Conservation (phyloP, 2,329 filamentous ascomycete genomes). For the Ascochyta fabae region DNA sequence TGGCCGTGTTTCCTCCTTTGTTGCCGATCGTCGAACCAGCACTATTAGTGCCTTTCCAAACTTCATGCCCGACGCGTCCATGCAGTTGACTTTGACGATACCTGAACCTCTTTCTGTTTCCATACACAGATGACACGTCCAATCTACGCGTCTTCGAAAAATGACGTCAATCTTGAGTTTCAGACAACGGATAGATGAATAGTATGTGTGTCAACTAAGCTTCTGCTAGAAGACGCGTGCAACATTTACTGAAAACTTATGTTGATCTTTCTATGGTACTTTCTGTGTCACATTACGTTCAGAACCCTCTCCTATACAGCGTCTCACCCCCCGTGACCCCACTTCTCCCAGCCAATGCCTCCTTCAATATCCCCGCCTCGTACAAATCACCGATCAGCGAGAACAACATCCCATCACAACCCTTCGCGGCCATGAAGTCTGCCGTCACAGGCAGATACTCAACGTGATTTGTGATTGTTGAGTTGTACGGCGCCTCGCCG, state of each 20-base stretch:
- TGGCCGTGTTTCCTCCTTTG: constrained; percentile 11
- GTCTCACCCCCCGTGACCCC: constrained; percentile 51
- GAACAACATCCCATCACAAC: constrained; percentile 66
- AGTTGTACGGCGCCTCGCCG: constrained; percentile 54
- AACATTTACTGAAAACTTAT: no score
- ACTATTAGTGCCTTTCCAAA: not conserved
- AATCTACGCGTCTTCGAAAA: constrained; percentile 2
- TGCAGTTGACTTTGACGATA: not conserved
- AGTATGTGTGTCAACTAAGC: not conserved
- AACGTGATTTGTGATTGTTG: constrained; percentile 55
- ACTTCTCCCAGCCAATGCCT: constrained; percentile 54
- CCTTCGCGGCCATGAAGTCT: constrained; percentile 63
- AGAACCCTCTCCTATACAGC: constrained; percentile 40
- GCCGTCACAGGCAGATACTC: constrained; percentile 65
- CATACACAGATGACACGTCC: constrained; percentile 1
- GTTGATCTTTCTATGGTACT: no score
- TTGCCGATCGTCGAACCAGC: constrained; percentile 2
- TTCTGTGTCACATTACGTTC: not conserved
- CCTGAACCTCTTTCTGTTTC: no score
- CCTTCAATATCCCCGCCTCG: constrained; percentile 56
- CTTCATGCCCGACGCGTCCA: constrained; percentile 7
- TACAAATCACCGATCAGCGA: constrained; percentile 61
- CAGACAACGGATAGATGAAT: not conserved
- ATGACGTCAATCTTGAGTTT: constrained; percentile 14
- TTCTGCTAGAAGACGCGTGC: not conserved